Base-by-base conservation (phyloP, 2,329 filamentous ascomycete genomes). In the Tolypocladium ovalisporum region DNA sequence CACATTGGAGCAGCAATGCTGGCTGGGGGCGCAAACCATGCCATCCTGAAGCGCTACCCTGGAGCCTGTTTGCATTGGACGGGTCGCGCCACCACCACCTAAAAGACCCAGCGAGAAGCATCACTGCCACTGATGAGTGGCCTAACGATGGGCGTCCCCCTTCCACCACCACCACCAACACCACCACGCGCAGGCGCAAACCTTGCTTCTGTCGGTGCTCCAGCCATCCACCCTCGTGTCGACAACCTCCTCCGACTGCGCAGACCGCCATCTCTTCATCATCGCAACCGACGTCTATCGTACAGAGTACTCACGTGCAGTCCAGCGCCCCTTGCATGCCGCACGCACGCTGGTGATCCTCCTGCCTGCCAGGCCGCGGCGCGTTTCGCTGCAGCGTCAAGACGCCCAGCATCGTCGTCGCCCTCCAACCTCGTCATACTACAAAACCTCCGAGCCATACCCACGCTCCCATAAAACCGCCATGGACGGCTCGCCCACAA, bases 401-500 rank as follows among this genome's bases (percentile, higher is more conserved):
- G 17, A 22, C 44, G 44, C 27, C 44, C 24, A 19, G 24, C 27
- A 19, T 32, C 44, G 42, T 19, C 42, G 42, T 47, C 42, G 15
- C 24, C 34, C 52, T 24, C 51, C 35, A 19, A 34, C 34, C 34
- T 24, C 52, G 6, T 22, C 35, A 2, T 13, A 15, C 52, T 7
- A 39, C 19, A 27, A 39, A 17, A 29, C 22, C 35, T 19, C 15
- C 22, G 39, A 7, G n/a, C n/a, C n/a, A n/a, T n/a, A n/a, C 24
- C 24, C 40, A 27, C 40, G 22, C 22, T 19, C 10, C 37, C 12
- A 34, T 42, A 24, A n/a, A n/a, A n/a, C 40, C 29, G 34, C 37
- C 56, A 72, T 71, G 70, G 70, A 68, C 58, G 71, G 68, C 8
- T 62, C 67, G 42, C 65, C 70, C 60, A 64, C 74, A 62, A 78